Percentiles rank a stretch among this genome's conserved stretches.
Evolutionary conservation across 805 yeast species (phyloP).

Genomic region (Suhomyces sp.): DNA sequence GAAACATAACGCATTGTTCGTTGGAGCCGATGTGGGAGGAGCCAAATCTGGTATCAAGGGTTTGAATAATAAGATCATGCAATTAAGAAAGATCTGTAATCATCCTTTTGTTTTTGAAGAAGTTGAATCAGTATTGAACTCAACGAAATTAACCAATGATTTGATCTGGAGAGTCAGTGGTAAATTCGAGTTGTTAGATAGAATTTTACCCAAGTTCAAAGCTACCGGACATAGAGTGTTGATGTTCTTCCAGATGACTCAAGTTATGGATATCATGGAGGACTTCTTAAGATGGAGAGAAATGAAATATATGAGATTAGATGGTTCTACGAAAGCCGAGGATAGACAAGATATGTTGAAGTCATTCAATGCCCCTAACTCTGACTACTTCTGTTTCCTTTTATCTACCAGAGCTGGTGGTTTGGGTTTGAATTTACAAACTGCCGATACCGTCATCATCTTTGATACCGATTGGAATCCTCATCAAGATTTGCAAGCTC

Average conservation of each 20-base stretch:
- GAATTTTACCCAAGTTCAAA: constrained; percentile 72
- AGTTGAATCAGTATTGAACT: constrained; percentile 68
- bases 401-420: constrained; percentile 90
- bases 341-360: constrained; percentile 76
- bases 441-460: constrained; percentile 83
- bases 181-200: constrained; percentile 74
- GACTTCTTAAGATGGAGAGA: constrained; percentile 67
- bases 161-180: constrained; percentile 75
- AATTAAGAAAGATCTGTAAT: constrained; percentile 77
- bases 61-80: constrained; percentile 80
- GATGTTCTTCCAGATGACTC: constrained; percentile 86
- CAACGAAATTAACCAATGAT: constrained; percentile 59
- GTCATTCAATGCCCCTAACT: constrained; percentile 68
- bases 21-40: constrained; percentile 59
- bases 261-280: constrained; percentile 87
- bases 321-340: constrained; percentile 82
- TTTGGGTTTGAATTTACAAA: constrained; percentile 78
- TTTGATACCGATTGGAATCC: constrained; percentile 92
- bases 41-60: constrained; percentile 71
- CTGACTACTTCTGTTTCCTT: constrained; percentile 75
- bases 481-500: constrained; percentile 88
- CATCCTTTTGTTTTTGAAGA: constrained; percentile 88
- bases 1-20: constrained; percentile 64
- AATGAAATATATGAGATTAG: constrained; percentile 71
- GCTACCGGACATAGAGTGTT: constrained; percentile 74